Evolutionary conservation across 179 eudicot species (phyloP), one percentile per base, ranked within the genome.

Genomic region (Camellia oleifera): DNA sequence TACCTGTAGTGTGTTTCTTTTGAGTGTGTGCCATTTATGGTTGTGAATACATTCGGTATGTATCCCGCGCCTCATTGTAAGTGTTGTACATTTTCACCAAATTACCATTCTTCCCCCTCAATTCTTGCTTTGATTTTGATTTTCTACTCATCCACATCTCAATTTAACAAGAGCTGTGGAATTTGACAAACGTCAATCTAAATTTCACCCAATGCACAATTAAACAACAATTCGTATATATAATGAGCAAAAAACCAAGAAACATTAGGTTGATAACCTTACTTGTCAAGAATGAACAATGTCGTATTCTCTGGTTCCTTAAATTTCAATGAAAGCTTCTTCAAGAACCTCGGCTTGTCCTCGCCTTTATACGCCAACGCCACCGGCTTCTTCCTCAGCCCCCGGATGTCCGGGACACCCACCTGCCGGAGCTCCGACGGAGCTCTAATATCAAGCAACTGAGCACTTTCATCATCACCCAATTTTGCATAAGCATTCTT

Each of bases 301-400:
- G 97, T 97, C 48, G 99, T 94, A 78, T 83, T 92, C 70, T 94
- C 91, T 64, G 99, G 99, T 60, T 97, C 95, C 85, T 91, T 94
- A 79, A 94, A 92, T 89, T 83, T 97, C 88, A 91, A 90, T 79
- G 90, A 76, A 87, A 97, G 85, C 90, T 91, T 97, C 77, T 91
- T 89, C 95, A 97, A 88, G 85, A 97, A 97, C 75, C 94, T 98
- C 2, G 87, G 84, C 80, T 94, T 97, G 82, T 97, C 97, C 67
- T 90, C 94, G 4, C 98, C 92, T 3, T 77, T 89, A 74, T 97
- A 97, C 54, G 79, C 88, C 81, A 93, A 77, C 11, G 91, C 76
- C 48, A 97, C 91, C 0, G 91, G 81, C 83, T 91, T 97, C 90
- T 97, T 97, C 85, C 83, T 94, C 81, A 94, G 85, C 0, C 95